Percentiles rank a stretch among this genome's conserved stretches.
Conservation (phyloP, 2,329 filamentous ascomycete genomes). For the Sarocladium kiliense region DNA sequence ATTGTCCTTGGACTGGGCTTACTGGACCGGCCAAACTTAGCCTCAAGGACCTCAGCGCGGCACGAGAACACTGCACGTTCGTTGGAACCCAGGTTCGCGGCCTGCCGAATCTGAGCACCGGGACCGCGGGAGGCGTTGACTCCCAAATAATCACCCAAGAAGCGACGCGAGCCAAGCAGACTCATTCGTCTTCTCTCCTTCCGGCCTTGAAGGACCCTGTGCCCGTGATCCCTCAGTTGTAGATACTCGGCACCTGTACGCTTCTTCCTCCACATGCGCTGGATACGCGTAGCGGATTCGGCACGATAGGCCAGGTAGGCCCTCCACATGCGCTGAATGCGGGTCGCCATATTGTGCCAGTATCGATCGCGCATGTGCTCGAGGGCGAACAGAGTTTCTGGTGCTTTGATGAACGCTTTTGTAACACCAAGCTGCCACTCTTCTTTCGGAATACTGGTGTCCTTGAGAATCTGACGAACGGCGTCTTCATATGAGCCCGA, state of each 20-base stretch:
- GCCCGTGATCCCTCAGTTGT: constrained; percentile 81
- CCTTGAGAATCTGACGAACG: constrained; percentile 87
- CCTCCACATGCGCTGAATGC: constrained; percentile 95
- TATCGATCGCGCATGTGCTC: constrained; percentile 98
- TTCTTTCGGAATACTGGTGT: constrained; percentile 90
- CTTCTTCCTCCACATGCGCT: constrained; percentile 92
- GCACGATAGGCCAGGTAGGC: constrained; percentile 90
- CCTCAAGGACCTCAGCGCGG: constrained; percentile 81
- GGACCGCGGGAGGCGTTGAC: constrained; percentile 75
- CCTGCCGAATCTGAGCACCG: constrained; percentile 73
- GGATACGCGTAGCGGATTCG: constrained; percentile 90
- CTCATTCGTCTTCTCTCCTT: constrained; percentile 92
- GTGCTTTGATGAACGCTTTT: constrained; percentile 97
- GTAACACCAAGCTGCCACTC: constrained; percentile 97
- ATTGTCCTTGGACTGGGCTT: constrained; percentile 84
- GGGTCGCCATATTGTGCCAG: constrained; percentile 99
- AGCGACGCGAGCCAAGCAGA: constrained; percentile 83
- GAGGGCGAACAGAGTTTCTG: constrained; percentile 91
- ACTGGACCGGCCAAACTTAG: constrained; percentile 94
- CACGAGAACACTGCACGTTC: constrained; percentile 86
- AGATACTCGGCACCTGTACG: constrained; percentile 85
- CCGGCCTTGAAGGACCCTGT: constrained; percentile 71
- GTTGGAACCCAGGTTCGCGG: constrained; percentile 63
- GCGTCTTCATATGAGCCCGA: constrained; percentile 81
- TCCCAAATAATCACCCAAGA: constrained; percentile 91